A percentile compares a stretch with the other conserved stretches of the same genome.
These are phyloP conservation scores for Nissolia schottii DNA, from an alignment of 306 rosid genomes.

Conservation along the genomic window DNA sequence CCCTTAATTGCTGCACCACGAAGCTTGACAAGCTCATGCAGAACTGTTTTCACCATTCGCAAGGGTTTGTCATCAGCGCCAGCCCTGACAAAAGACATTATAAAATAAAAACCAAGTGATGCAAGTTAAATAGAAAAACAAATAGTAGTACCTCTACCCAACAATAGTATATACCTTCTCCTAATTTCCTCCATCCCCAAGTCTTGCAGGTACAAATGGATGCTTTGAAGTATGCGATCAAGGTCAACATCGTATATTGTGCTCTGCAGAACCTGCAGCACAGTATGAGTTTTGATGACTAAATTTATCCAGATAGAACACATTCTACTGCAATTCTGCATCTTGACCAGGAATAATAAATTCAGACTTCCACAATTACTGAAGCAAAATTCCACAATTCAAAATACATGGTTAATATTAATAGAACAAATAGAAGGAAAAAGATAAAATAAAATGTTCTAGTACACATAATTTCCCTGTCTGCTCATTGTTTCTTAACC, in stretches of 20 bases:
- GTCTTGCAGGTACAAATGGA: slow-evolving; percentile 94
- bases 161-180: slow-evolving; percentile 62
- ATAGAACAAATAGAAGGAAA: neutral
- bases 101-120: slow-evolving; percentile 15
- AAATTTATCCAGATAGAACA: neutral
- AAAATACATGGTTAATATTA: neutral
- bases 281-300: neutral
- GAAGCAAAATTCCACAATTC: neutral
- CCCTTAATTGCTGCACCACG: slow-evolving; percentile 99
- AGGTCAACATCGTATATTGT: slow-evolving; percentile 93
- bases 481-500: too few species aligned
- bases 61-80: slow-evolving; percentile 99
- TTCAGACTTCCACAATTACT: neutral
- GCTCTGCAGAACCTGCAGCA: slow-evolving; percentile 90
- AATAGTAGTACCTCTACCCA: neutral
- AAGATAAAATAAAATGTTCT: too few species aligned
- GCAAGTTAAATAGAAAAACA: neutral
- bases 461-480: too few species aligned
- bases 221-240: slow-evolving; percentile 95
- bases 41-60: slow-evolving; percentile 97
- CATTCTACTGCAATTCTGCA: neutral
- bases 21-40: slow-evolving; percentile 98
- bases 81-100: slow-evolving; percentile 50
- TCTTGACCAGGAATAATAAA: neutral
- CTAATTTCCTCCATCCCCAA: slow-evolving; percentile 99